These are phyloP conservation scores for Termitomyces bulborhizus DNA, from an alignment of 768 basidiomycete species.

Conservation along the genomic window DNA sequence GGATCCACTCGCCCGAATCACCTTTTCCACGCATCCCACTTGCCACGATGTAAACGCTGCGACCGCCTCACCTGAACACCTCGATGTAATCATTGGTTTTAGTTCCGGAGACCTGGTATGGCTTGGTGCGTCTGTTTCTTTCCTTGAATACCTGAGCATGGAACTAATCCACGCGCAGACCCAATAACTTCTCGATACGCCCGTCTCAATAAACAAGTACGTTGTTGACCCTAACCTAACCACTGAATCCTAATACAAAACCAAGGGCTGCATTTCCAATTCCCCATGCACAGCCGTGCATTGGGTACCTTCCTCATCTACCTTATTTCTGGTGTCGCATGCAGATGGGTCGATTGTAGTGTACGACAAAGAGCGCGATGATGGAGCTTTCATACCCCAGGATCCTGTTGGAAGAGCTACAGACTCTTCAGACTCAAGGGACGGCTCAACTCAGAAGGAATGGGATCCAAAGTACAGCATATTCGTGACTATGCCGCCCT, in stretches of 20 bases:
- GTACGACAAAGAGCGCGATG: constrained; percentile 89
- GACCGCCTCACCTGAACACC: constrained; percentile 70
- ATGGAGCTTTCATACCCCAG: constrained; percentile 65
- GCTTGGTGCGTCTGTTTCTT: constrained; percentile 56
- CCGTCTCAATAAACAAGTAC: constrained; percentile 84
- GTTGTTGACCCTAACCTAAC: constrained; percentile 9
- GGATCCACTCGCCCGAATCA: constrained; percentile 84
- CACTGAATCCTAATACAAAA: background rate
- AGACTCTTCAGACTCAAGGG: constrained; percentile 21
- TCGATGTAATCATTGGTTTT: constrained; percentile 92
- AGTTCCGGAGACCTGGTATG: constrained; percentile 93
- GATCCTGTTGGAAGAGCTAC: constrained; percentile 36
- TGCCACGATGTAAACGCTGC: constrained; percentile 83
- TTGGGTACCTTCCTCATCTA: constrained; percentile 79
- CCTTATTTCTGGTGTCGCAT: constrained; percentile 82
- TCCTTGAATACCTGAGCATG: background rate
- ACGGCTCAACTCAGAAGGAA: constrained; percentile 33
- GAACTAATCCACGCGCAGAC: constrained; percentile 36
- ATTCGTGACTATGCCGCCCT: constrained; percentile 78
- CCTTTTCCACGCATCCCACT: constrained; percentile 83
- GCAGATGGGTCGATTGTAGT: constrained; percentile 86
- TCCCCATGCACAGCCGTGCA: constrained; percentile 86
- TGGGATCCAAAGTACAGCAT: constrained; percentile 79
- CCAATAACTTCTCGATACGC: constrained; percentile 74
- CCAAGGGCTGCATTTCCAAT: constrained; percentile 67